A percentile compares a stretch with the other conserved stretches of the same genome.
These are phyloP conservation scores for Colletotrichum lentis DNA, from an alignment of 2,329 filamentous ascomycete genomes.

Conservation along the genomic window DNA sequence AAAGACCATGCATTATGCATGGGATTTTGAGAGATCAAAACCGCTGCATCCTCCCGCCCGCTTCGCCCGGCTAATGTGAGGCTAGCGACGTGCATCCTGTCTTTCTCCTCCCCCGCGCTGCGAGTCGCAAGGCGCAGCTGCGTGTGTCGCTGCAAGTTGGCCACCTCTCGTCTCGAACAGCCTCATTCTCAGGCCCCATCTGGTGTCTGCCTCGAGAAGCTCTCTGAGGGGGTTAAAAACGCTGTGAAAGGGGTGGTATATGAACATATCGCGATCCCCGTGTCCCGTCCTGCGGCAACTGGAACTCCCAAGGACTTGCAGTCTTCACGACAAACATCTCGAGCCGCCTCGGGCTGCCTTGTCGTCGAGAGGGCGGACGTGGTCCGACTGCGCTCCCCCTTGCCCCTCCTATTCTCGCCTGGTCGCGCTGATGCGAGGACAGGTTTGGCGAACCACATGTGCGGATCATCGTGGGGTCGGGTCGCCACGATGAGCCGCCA, in stretches of 20 bases:
- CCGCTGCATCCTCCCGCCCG: constrained; percentile 22
- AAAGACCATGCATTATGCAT: neutral
- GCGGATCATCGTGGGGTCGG: neutral
- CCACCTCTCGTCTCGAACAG: neutral
- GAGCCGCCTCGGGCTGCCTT: neutral
- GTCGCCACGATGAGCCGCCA: neutral
- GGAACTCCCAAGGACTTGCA: neutral
- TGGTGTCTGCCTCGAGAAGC: neutral
- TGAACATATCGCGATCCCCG: neutral
- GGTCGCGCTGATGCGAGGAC: neutral
- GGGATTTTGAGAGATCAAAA: neutral
- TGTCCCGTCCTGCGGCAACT: neutral
- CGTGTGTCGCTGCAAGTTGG: constrained; percentile 1
- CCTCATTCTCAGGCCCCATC: neutral
- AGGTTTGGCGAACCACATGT: neutral
- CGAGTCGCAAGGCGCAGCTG: constrained; percentile 19
- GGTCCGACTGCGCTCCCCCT: too few relatives aligned
- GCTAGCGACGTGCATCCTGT: constrained; percentile 5
- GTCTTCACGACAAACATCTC: neutral
- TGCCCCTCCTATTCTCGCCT: neutral
- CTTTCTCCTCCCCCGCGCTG: too few relatives aligned
- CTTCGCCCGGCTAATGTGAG: constrained; percentile 19
- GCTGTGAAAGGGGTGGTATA: constrained; percentile 9
- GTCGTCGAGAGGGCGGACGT: neutral
- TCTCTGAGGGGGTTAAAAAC: neutral